Base-by-base conservation (phyloP, 2,329 filamentous ascomycete species). In the Sclerotinia spermophila region DNA sequence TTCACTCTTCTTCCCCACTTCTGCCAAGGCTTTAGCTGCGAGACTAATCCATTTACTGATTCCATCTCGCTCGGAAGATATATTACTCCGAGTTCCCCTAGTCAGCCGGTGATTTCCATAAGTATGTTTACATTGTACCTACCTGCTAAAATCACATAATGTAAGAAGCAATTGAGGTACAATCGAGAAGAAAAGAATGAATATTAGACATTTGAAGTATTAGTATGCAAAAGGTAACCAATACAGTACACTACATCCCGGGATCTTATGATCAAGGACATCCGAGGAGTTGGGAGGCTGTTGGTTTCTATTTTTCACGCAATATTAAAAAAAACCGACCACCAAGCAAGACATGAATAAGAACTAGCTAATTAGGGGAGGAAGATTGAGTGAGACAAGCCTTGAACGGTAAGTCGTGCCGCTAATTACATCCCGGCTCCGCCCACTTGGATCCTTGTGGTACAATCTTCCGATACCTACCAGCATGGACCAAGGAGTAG, bases 381-480 rank as follows among this genome's bases (percentile, higher is more conserved):
- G 35, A 51, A 33, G 33, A 51, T 27, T 13, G 24, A 51, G 33
- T 27, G 13, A 65, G 33, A 35, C 30, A 35, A 64, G 44, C 4
- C 61, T 48, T 38, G 45, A 51, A 51, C 44, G 61, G 61, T 65
- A 65, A 53, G 61, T 65, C 51, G 51, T 42, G 35, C 65, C 48
- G 65, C 48, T 58, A 67, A 67, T 42, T 67, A 33, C 15, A 44
- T 58, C 48, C 65, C 64, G 45, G 64, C 64, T 56, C 64, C 64
- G 48, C 48, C 64, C 19, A 67, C 51, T 44, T 67, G 35, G 65
- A 56, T 65, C 61, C 61, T 51, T 38, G 59, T 51, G 53, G 65
- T 67, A 67, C 48, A 67, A 67, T 67, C 27, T 58, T 44, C 65
- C 65, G 65, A 58, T 33, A 33, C 33, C 48, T 53, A 53, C 51